Evolutionary conservation across 768 basidiomycete genomes (phyloP).

Genomic region (Rhizopogon rudus): DNA sequence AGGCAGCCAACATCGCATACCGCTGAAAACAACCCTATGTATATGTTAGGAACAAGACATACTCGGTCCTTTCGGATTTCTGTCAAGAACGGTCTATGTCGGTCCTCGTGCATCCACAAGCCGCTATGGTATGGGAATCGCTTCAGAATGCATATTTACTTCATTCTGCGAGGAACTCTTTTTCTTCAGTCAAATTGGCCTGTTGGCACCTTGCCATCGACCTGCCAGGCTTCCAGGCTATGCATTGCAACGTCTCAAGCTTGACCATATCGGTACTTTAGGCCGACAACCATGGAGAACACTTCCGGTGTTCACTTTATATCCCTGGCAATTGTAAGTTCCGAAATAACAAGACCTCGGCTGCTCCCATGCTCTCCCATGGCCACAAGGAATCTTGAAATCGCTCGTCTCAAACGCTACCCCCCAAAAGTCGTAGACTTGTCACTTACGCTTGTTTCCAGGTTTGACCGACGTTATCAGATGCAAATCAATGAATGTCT

Average conservation of each 20-base stretch:
- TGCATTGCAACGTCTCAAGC: background rate
- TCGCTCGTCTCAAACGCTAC: too few species aligned
- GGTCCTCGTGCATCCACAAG: too few species aligned
- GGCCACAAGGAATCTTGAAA: too few species aligned
- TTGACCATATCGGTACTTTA: background rate
- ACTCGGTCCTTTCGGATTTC: background rate
- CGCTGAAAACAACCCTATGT: background rate
- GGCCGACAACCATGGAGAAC: background rate
- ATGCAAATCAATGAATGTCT: too few species aligned
- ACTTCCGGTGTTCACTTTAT: background rate
- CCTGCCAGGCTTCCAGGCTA: background rate
- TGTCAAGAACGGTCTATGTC: background rate
- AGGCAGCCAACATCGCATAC: background rate
- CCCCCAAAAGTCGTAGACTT: too few species aligned
- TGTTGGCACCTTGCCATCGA: background rate
- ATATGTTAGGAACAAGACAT: background rate
- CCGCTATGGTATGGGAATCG: background rate
- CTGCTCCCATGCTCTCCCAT: too few species aligned
- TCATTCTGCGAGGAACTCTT: background rate
- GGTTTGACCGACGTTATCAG: too few species aligned
- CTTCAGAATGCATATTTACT: background rate
- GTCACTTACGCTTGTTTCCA: too few species aligned
- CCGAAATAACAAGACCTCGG: background rate
- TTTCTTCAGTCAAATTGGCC: background rate
- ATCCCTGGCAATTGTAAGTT: background rate